Percentiles rank a stretch among this genome's conserved stretches.
Conservation (phyloP, 2,329 filamentous ascomycete genomes). For the Colletotrichum ledebouriae region DNA sequence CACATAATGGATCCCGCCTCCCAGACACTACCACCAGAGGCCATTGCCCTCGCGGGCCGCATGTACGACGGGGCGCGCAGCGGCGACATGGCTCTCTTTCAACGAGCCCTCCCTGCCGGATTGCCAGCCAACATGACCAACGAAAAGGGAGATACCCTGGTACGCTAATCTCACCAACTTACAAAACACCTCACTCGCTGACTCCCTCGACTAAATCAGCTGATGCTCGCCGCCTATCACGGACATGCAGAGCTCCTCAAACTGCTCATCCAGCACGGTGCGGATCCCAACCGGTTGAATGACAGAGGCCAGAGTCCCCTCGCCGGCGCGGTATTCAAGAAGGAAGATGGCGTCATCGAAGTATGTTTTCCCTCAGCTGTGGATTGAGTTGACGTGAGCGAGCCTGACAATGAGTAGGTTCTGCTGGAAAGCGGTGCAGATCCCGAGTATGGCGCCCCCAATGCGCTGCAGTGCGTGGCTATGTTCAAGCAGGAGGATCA, state of each 20-base stretch:
- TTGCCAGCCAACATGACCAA: slow-evolving; percentile 79
- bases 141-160: slow-evolving; percentile 78
- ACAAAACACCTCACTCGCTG: not conserved
- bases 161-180: slow-evolving; percentile 49
- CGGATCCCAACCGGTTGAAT: slow-evolving; percentile 77
- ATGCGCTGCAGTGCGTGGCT: slow-evolving; percentile 61
- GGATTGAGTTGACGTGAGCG: not conserved
- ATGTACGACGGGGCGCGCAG: slow-evolving; percentile 76
- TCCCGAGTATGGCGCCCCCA: slow-evolving; percentile 65
- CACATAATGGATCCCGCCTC: slow-evolving; percentile 21
- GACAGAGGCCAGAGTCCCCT: slow-evolving; percentile 77
- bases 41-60: slow-evolving; percentile 73
- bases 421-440: slow-evolving; percentile 67
- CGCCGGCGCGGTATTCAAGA: slow-evolving; percentile 81
- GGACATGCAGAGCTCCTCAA: slow-evolving; percentile 72
- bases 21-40: slow-evolving; percentile 68
- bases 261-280: slow-evolving; percentile 72
- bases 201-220: slow-evolving; percentile 50
- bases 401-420: slow-evolving; percentile 48
- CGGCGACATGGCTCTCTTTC: slow-evolving; percentile 70
- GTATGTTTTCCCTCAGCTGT: slow-evolving; percentile 48
- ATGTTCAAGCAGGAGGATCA: slow-evolving; percentile 67
- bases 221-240: slow-evolving; percentile 81
- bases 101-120: slow-evolving; percentile 73
- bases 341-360: slow-evolving; percentile 73